Conservation (phyloP, 148 eudicot genomes). For the Bassia scoparia region DNA sequence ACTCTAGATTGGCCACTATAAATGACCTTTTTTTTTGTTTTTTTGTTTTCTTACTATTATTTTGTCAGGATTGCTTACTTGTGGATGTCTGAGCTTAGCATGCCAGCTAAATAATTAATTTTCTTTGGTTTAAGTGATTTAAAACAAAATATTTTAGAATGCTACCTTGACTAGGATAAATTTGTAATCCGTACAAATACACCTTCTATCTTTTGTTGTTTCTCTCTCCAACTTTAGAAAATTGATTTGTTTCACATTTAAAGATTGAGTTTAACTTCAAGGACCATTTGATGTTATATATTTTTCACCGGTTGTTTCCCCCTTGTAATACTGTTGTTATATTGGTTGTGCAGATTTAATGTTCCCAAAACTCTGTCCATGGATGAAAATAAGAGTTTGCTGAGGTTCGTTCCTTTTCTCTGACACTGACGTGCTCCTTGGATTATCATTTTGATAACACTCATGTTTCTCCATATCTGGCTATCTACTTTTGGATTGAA, state of each 20-base stretch:
- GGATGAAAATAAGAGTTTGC: slow-evolving; percentile 33
- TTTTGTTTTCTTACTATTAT: too few relatives aligned
- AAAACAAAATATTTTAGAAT: too few relatives aligned
- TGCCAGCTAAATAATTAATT: too few relatives aligned
- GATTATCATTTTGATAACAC: slow-evolving; percentile 5
- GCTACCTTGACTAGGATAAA: too few relatives aligned
- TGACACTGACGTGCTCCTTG: slow-evolving; percentile 2
- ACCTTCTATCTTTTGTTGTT: too few relatives aligned
- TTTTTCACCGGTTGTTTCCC: not conserved
- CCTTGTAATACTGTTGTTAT: not conserved
- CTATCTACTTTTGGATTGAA: not conserved
- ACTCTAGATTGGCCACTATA: too few relatives aligned
- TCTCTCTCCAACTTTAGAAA: not conserved
- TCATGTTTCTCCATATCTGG: not conserved
- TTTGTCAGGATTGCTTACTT: too few relatives aligned
- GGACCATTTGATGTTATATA: not conserved
- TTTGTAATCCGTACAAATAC: too few relatives aligned
- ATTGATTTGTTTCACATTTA: not conserved
- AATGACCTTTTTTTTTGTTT: too few relatives aligned
- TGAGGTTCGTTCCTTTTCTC: slow-evolving; percentile 36
- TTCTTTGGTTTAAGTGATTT: too few relatives aligned
- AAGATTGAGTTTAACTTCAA: not conserved
- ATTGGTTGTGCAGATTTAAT: slow-evolving; percentile 32
- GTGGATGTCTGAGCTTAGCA: too few relatives aligned
- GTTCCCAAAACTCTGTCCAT: slow-evolving; percentile 21